A percentile compares a stretch with the other conserved stretches of the same genome.
Conservation (phyloP, 371 early-diverging fungal genomes). For the Mucor mucedo region DNA sequence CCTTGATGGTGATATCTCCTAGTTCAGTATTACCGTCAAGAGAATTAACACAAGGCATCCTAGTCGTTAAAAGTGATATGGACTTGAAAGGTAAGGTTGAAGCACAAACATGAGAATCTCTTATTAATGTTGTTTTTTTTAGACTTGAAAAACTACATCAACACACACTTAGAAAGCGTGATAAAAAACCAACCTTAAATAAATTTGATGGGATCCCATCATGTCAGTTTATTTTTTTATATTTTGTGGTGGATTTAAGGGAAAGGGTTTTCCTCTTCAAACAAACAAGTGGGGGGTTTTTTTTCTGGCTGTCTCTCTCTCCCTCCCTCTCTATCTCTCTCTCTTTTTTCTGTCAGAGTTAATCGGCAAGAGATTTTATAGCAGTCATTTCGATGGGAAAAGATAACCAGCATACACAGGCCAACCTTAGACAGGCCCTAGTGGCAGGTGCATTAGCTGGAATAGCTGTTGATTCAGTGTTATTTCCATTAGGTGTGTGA, state of each 20-base stretch:
- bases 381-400: constrained; percentile 5
- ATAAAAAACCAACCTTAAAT: constrained; percentile 2
- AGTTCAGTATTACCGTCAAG: not conserved
- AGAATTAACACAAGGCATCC: constrained; percentile 18
- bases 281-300: not conserved
- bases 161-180: not conserved
- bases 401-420: constrained; percentile 21
- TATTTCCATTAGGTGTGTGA: constrained; percentile 76
- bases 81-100: constrained; percentile 23
- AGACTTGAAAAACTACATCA: constrained; percentile 18
- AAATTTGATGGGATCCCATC: not conserved
- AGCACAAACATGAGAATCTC: not conserved
- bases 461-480: constrained; percentile 81
- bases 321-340: not conserved
- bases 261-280: not conserved
- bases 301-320: not conserved
- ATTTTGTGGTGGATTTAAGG: not conserved
- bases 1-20: constrained; percentile 31
- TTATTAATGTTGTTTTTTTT: not conserved
- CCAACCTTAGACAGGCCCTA: constrained; percentile 49
- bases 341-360: not conserved
- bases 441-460: constrained; percentile 83
- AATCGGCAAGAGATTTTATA: not conserved
- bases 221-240: not conserved
- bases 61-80: constrained; percentile 27